phyloP scores from a whole-genome alignment of 805 yeast genomes.

The Kodamaea kakaduensis region DNA sequence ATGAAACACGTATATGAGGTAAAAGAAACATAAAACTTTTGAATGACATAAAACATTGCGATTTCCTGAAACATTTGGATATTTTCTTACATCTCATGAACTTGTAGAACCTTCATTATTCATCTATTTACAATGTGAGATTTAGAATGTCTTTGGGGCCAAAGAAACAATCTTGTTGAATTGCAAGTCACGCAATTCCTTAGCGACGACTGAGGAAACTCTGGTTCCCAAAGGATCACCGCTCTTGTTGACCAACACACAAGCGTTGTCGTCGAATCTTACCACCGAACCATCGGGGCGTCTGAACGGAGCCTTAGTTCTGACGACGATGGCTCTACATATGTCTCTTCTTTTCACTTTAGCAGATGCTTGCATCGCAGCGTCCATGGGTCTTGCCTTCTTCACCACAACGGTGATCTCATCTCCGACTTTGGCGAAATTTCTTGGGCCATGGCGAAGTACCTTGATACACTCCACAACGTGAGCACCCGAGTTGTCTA shows the following conservation, averaged over 20 bases:
- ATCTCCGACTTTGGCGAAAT: constrained; percentile 85
- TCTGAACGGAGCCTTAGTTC: constrained; percentile 75
- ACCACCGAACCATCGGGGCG: constrained; percentile 86
- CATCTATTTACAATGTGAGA: constrained; percentile 5
- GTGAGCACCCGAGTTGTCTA: constrained; percentile 94
- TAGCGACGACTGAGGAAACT: constrained; percentile 85
- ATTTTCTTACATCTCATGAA: too few species aligned
- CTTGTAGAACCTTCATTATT: too few species aligned
- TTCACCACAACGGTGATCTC: constrained; percentile 91
- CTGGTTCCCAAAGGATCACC: constrained; percentile 95
- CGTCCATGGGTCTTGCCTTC: constrained; percentile 75
- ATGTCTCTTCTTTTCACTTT: constrained; percentile 94
- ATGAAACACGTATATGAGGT: too few species aligned
- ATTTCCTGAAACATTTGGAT: too few species aligned
- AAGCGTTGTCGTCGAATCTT: constrained; percentile 93
- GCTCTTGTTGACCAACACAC: constrained; percentile 88
- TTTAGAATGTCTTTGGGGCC: constrained; percentile 64
- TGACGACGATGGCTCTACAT: constrained; percentile 90
- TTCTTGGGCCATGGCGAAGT: constrained; percentile 79
- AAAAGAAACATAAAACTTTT: too few species aligned
- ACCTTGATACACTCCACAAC: constrained; percentile 95
- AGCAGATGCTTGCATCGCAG: constrained; percentile 65
- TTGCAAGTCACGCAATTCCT: constrained; percentile 79
- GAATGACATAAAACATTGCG: too few species aligned
- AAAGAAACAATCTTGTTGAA: constrained; percentile 82